phyloP scores from a whole-genome alignment of 805 yeast genomes.

The Starmerella etchellsii region DNA sequence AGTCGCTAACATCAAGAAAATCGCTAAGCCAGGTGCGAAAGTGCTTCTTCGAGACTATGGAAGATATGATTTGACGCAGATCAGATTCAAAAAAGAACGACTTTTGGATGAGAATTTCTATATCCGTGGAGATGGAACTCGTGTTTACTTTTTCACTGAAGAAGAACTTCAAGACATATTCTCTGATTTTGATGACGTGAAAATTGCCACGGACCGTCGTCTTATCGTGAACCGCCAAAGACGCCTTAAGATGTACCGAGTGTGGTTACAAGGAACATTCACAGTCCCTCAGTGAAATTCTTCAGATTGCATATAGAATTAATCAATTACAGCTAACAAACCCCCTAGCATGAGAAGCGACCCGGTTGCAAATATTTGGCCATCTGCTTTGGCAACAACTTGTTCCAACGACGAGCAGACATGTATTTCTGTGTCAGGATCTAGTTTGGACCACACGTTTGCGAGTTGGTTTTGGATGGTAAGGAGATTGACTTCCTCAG shows the following conservation, averaged over 20 bases:
- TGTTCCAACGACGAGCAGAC: constrained; percentile 68
- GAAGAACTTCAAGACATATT: constrained; percentile 75
- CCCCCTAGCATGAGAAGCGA: constrained; percentile 94
- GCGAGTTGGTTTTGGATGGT: constrained; percentile 69
- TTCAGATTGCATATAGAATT: background rate
- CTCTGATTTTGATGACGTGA: constrained; percentile 48
- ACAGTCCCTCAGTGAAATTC: constrained; percentile 3
- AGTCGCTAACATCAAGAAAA: constrained; percentile 49
- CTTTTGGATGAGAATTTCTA: constrained; percentile 84
- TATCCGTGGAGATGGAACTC: constrained; percentile 93
- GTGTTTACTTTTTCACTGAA: constrained; percentile 94
- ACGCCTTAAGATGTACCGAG: constrained; percentile 86
- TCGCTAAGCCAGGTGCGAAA: constrained; percentile 86
- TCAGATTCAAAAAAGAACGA: constrained; percentile 80
- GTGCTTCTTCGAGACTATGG: constrained; percentile 90
- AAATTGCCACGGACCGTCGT: constrained; percentile 81
- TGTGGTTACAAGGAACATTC: constrained; percentile 93
- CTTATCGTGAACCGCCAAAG: constrained; percentile 84
- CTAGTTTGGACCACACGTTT: constrained; percentile 50
- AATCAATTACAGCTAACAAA: constrained; percentile 67
- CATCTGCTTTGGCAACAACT: constrained; percentile 36
- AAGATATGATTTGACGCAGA: constrained; percentile 88
- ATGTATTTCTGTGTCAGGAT: constrained; percentile 29
- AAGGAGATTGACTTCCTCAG: constrained; percentile 64
- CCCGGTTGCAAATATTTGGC: constrained; percentile 82